These are phyloP conservation scores for Trypanosoma grayi DNA, from an alignment of 208 protist genomes.

Conservation along the genomic window DNA sequence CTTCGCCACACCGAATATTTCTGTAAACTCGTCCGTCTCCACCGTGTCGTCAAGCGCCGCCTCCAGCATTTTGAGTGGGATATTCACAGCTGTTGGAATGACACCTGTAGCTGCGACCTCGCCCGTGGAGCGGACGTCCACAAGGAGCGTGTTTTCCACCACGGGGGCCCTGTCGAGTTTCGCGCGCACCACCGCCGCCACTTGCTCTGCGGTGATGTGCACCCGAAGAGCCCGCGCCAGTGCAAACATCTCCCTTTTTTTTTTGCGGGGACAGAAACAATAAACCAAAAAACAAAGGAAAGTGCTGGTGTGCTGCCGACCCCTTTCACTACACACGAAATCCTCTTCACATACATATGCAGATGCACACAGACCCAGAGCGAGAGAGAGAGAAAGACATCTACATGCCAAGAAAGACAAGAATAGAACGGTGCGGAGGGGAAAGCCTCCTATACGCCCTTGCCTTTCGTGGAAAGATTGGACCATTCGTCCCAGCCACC, in stretches of 20 bases:
- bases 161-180: constrained; percentile 31
- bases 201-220: constrained; percentile 50
- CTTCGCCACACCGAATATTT: constrained; percentile 41
- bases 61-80: constrained; percentile 55
- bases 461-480: no score
- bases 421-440: constrained; percentile 5
- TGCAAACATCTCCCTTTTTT: constrained; percentile 14
- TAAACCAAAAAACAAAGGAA: neutral
- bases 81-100: constrained; percentile 68
- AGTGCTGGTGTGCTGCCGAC: no score
- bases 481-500: constrained; percentile 81
- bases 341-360: neutral
- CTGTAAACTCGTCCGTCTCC: constrained; percentile 46
- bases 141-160: constrained; percentile 35
- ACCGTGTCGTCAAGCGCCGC: constrained; percentile 41
- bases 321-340: no score
- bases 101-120: constrained; percentile 64
- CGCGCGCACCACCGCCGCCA: constrained; percentile 52
- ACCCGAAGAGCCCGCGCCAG: constrained; percentile 7
- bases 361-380: neutral
- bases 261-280: neutral
- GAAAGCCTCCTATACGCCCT: no score
- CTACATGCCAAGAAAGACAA: constrained; percentile 1
- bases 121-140: constrained; percentile 74
- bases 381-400: neutral